phyloP scores from a whole-genome alignment of 768 basidiomycete species.

The Rhodosporidiobolus sp. region DNA sequence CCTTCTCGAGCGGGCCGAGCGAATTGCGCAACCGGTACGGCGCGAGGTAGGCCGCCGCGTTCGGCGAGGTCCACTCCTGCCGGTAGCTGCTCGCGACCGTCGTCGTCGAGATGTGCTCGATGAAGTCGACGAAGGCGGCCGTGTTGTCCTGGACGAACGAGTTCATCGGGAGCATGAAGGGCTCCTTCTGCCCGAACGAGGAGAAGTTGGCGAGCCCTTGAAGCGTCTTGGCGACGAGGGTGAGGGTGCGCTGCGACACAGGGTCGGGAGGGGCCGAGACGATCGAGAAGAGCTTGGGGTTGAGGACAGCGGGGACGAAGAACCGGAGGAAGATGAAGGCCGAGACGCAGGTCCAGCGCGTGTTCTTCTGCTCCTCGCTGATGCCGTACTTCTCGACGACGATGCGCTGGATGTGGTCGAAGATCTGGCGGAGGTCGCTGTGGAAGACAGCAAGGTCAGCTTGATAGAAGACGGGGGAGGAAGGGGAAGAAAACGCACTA shows the following conservation, averaged over 20 bases:
- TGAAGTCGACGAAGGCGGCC: constrained; percentile 73
- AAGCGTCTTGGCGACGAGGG: constrained; percentile 79
- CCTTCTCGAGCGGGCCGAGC: constrained; percentile 51
- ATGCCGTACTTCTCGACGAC: constrained; percentile 33
- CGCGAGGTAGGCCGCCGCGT: constrained; percentile 32
- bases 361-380: constrained; percentile 34
- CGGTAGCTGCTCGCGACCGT: constrained; percentile 15
- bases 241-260: constrained; percentile 65
- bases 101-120: constrained; percentile 44
- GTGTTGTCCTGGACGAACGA: constrained; percentile 65
- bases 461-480: neutral
- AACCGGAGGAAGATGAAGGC: constrained; percentile 87
- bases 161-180: constrained; percentile 75
- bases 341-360: constrained; percentile 78
- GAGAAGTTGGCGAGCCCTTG: constrained; percentile 78
- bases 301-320: constrained; percentile 83
- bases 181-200: constrained; percentile 58
- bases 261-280: constrained; percentile 52
- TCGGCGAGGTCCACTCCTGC: constrained; percentile 38
- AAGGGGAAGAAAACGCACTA: constrained; percentile 28
- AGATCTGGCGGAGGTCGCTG: constrained; percentile 43
- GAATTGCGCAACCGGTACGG: constrained; percentile 29
- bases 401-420: constrained; percentile 40
- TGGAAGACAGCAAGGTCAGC: neutral
- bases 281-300: constrained; percentile 78